Evolutionary conservation across 495 filamentous ascomycete genomes (phyloP).

Genomic region (Hyaloscypha hepaticicola): DNA sequence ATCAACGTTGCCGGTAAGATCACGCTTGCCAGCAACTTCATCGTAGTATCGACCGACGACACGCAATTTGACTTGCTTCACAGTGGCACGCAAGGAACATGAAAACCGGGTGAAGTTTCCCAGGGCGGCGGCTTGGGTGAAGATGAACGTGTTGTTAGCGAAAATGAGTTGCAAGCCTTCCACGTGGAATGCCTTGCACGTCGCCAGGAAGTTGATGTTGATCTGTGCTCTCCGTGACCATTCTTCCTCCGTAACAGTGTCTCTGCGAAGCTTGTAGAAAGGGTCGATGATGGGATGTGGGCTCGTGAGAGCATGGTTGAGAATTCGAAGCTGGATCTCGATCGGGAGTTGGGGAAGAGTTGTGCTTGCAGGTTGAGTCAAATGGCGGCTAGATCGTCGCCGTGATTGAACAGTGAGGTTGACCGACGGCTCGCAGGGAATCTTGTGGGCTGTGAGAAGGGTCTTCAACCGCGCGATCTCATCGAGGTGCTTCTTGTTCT

Average conservation of each 20-base stretch:
- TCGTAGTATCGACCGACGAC: slow-evolving; percentile 49
- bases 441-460: slow-evolving; percentile 15
- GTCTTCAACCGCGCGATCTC: slow-evolving; percentile 13
- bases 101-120: slow-evolving; percentile 40
- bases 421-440: slow-evolving; percentile 1
- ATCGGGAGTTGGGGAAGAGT: slow-evolving; percentile 40
- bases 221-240: slow-evolving; percentile 34
- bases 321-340: slow-evolving; percentile 45
- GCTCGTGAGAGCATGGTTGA: slow-evolving; percentile 44
- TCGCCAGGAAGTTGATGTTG: slow-evolving; percentile 33
- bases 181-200: slow-evolving; percentile 40
- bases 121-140: slow-evolving; percentile 44
- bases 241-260: slow-evolving; percentile 37
- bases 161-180: slow-evolving; percentile 45
- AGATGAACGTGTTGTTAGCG: slow-evolving; percentile 46
- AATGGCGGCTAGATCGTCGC: background rate
- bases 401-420: slow-evolving; percentile 18
- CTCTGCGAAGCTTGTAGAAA: slow-evolving; percentile 37
- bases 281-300: slow-evolving; percentile 47
- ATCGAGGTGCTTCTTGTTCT: slow-evolving; percentile 8
- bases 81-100: slow-evolving; percentile 33
- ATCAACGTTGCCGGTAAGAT: slow-evolving; percentile 31
- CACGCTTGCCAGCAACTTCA: slow-evolving; percentile 38
- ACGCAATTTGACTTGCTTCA: slow-evolving; percentile 44
- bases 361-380: background rate